Evolutionary conservation across 2,329 filamentous ascomycete species (phyloP).

Genomic region (Phyllosticta capitalensis): DNA sequence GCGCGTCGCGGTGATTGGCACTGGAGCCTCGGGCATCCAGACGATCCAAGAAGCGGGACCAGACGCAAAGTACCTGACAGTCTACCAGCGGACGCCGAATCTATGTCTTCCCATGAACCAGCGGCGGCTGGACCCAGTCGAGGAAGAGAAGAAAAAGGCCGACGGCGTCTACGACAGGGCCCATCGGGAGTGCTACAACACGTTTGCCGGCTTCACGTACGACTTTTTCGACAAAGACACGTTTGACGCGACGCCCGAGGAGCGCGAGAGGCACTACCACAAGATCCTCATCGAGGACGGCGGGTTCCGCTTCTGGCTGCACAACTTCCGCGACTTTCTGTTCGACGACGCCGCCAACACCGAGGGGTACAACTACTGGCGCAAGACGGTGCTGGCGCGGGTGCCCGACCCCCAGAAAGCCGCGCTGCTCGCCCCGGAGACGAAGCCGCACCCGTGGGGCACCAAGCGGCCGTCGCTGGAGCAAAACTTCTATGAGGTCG

Average conservation of each 20-base stretch:
- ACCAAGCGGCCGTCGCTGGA: conserved; percentile 25
- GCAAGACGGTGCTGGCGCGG: conserved; percentile 22
- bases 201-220: conserved; percentile 18
- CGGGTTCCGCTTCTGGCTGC: conserved; percentile 30
- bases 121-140: conserved; percentile 13
- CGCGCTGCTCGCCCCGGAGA: conserved; percentile 42
- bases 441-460: conserved; percentile 39
- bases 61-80: background rate
- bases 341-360: conserved; percentile 16
- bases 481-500: conserved; percentile 30
- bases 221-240: conserved; percentile 9
- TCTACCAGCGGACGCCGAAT: conserved; percentile 13
- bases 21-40: conserved; percentile 9
- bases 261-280: conserved; percentile 15
- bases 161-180: conserved; percentile 2
- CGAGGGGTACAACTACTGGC: conserved; percentile 14
- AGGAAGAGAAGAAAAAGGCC: conserved; percentile 15
- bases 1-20: conserved; percentile 10
- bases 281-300: conserved; percentile 23
- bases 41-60: conserved; percentile 14
- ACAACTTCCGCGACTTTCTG: conserved; percentile 18
- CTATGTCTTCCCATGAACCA: conserved; percentile 22
- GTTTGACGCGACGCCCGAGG: conserved; percentile 14
- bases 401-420: conserved; percentile 39
- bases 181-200: conserved; percentile 21